phyloP scores from a whole-genome alignment of 2,329 filamentous ascomycete species.

The Botrytis cinerea region DNA sequence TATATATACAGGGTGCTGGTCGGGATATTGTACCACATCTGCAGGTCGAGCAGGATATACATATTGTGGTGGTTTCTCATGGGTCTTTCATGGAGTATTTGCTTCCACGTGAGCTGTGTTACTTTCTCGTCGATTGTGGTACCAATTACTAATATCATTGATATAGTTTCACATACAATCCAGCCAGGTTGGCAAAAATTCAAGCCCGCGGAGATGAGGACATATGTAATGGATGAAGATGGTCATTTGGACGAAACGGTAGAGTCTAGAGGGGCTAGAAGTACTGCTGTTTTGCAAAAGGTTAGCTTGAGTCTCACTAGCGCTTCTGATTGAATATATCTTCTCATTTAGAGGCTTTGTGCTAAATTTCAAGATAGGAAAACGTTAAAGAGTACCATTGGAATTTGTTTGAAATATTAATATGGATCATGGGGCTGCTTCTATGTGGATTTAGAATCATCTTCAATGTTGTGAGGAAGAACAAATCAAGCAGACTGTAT shows the following conservation, averaged over 20 bases:
- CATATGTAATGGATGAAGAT: not conserved
- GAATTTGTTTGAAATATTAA: not conserved
- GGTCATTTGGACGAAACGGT: not conserved
- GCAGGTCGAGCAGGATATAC: not conserved
- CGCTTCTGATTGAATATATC: not conserved
- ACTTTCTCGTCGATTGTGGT: not conserved
- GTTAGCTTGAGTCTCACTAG: not conserved
- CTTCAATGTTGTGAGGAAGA: not conserved
- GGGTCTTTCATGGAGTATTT: conserved; percentile 13
- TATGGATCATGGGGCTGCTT: not conserved
- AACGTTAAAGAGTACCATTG: not conserved
- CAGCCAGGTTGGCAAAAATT: not conserved
- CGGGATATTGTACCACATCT: too few relatives aligned
- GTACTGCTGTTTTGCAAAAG: not conserved
- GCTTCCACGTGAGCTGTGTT: not conserved
- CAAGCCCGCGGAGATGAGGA: not conserved
- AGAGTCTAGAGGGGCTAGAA: not conserved
- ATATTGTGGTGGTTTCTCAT: conserved; percentile 14
- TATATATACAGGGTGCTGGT: not conserved
- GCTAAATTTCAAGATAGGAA: not conserved
- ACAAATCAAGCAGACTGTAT: not conserved
- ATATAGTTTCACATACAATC: not conserved
- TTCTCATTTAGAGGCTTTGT: not conserved
- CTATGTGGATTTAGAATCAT: not conserved
- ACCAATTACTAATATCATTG: not conserved